Evolutionary conservation across 768 basidiomycete genomes (phyloP), one percentile per base, ranked within the genome.

Genomic region (Agaricus blazei): DNA sequence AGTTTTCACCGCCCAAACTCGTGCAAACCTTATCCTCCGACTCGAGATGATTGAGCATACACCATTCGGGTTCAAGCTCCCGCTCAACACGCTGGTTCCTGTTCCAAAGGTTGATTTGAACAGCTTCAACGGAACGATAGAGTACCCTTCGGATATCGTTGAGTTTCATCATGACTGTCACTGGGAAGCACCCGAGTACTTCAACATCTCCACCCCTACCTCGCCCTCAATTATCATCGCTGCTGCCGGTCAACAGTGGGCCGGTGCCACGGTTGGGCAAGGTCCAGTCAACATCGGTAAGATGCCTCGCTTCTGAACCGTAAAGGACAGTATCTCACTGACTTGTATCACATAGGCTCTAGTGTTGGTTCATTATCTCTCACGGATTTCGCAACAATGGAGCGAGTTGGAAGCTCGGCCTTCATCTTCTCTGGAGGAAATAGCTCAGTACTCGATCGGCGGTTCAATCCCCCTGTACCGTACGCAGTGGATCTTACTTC

Each of bases 341-440:
- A 3, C 0, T 3, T 41, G 15, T 15, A 14, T 8, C 40, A 2
- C n/a, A 8, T 41, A 41, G 40, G 15, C 19, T 41, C 40, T 15
- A 41, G 54, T 14, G 45, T 56, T 3, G 49, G 41, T 24, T 41
- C 48, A 4, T 15, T 56, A 8, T 24, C 54, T 23, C 48, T 56
- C n/a, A 34, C 26, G 40, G 37, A 6, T 24, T 12, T 23, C 34
- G 12, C 19, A 23, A 42, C 36, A 31, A 56, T 49, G 48, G 29
- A 49, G 42, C 43, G 9, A 1, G 28, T 38, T 6, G 40, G 42
- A 28, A 44, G 31, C 2, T 43, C 41, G 1, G 48, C 57, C 3
- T 53, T 31, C 52, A 36, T 52, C 9, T 58, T 53, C 38, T 37
- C 48, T 9, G 57, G 52, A 7, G 51, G 57, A 15, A 58, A 53